Base-by-base conservation (phyloP, 1,139 yeast species). In the Kodamaea sp. region DNA sequence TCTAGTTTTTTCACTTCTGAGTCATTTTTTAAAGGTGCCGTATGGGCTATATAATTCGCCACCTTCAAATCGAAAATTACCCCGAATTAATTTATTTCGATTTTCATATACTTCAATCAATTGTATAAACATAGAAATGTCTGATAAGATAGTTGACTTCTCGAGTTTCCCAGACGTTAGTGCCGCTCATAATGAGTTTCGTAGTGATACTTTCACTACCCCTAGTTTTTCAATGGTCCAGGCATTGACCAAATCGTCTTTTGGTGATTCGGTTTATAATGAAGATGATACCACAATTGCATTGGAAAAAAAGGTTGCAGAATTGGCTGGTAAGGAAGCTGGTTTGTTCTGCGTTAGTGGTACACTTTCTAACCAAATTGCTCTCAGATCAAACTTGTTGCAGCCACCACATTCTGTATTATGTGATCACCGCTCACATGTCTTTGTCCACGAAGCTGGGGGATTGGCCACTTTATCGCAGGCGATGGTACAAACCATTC, bases 161-260 rank as follows among this genome's bases (percentile, higher is more conserved):
- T 31, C 15, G 34, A 11, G 23, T 5, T 31, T 27, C 29, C 20
- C 35, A 6, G 23, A 15, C 26, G 25, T 24, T 12, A 57, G 63
- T 28, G 61, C 63, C 5, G 67, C 65, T 11, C 60, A 53, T 40
- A 65, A 63, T 48, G 76, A 70, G 46, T 70, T 70, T 52, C 59
- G 92, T 59, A 80, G 92, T 58, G 97, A 90, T 59, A 90, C 97
- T 2, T 89, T 90, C 76, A 90, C 97, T 8, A 87, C 88, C 8
- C 97, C 97, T 28, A 84, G 96, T 2, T 72, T 71, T 40, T 68
- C 79, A 36, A 89, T 90, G 96, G 58, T 82, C 36, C 69, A 70
- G 41, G 82, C 38, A 24, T 26, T 43, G 29, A 32, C 43, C 24
- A 25, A 20, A 8, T 33, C 40, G 8, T 38, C 49, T 32, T 62